A percentile compares a stretch with the other conserved stretches of the same genome.
Conservation (phyloP, 805 yeast species). For the Lipomyces yamadae region DNA sequence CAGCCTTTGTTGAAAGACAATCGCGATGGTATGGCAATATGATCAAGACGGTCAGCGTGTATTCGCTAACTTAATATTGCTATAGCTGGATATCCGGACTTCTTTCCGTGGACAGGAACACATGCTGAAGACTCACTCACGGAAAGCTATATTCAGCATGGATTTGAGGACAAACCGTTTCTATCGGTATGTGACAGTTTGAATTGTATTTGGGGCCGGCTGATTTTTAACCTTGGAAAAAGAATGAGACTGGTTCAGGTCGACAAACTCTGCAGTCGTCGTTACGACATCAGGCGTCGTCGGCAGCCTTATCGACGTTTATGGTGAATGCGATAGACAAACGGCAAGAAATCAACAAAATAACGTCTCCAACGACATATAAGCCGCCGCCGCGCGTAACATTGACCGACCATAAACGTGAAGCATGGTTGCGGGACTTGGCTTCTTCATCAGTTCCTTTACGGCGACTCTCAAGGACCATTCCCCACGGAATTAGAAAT, state of each 20-base stretch:
- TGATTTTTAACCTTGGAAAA: background rate
- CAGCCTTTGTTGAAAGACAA: slow-evolving; percentile 27
- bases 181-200: slow-evolving; percentile 34
- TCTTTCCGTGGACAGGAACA: slow-evolving; percentile 69
- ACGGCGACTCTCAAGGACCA: slow-evolving; percentile 68
- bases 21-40: slow-evolving; percentile 16
- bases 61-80: background rate
- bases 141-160: slow-evolving; percentile 66
- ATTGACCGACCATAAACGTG: slow-evolving; percentile 81
- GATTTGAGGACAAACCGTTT: slow-evolving; percentile 57
- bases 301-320: slow-evolving; percentile 57
- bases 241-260: slow-evolving; percentile 72
- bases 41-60: background rate
- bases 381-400: slow-evolving; percentile 90
- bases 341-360: slow-evolving; percentile 53
- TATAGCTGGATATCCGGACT: slow-evolving; percentile 63
- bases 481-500: slow-evolving; percentile 90
- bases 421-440: slow-evolving; percentile 81
- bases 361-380: slow-evolving; percentile 59
- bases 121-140: slow-evolving; percentile 59
- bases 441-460: slow-evolving; percentile 71
- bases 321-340: slow-evolving; percentile 56
- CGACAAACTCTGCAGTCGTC: slow-evolving; percentile 57
- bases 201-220: background rate
- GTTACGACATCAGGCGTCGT: slow-evolving; percentile 48